phyloP scores from a whole-genome alignment of 2,329 filamentous ascomycete species.

The Microcyclospora pomicola region DNA sequence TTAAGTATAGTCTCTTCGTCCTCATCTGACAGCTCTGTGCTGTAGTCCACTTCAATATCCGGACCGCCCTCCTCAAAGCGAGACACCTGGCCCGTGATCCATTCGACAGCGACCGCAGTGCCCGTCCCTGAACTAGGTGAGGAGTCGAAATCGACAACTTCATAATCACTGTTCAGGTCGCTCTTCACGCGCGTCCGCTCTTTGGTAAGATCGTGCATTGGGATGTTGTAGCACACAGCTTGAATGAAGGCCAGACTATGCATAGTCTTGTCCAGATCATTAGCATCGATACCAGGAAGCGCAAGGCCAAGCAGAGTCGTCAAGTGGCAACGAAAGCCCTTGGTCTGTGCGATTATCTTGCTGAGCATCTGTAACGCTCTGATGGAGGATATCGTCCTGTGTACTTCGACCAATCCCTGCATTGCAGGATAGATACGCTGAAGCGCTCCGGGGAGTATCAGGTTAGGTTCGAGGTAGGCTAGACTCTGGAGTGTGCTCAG shows the following conservation, averaged over 20 bases:
- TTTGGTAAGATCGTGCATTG: slow-evolving; percentile 68
- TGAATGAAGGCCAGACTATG: slow-evolving; percentile 93
- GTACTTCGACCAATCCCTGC: slow-evolving; percentile 92
- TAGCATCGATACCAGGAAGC: slow-evolving; percentile 90
- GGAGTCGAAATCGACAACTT: slow-evolving; percentile 14
- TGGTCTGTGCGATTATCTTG: slow-evolving; percentile 79
- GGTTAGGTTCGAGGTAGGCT: slow-evolving; percentile 76
- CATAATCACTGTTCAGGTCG: slow-evolving; percentile 20
- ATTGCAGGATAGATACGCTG: slow-evolving; percentile 95
- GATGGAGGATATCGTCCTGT: slow-evolving; percentile 86
- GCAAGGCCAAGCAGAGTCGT: slow-evolving; percentile 87
- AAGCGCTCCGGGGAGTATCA: slow-evolving; percentile 83
- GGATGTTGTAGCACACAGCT: slow-evolving; percentile 89
- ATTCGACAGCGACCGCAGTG: slow-evolving; percentile 61
- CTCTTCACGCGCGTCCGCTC: slow-evolving; percentile 30
- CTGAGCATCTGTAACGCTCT: slow-evolving; percentile 85
- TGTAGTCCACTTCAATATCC: slow-evolving; percentile 73
- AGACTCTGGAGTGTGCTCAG: slow-evolving; percentile 80
- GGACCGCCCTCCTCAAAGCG: slow-evolving; percentile 82
- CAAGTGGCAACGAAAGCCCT: slow-evolving; percentile 92
- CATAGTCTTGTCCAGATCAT: slow-evolving; percentile 91
- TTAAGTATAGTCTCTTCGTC: slow-evolving; percentile 78
- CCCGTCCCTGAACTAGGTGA: slow-evolving; percentile 15
- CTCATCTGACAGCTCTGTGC: slow-evolving; percentile 64
- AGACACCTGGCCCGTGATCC: slow-evolving; percentile 90